Evolutionary conservation across 192 early-diverging fungal species (phyloP), one percentile per base, ranked within the genome.

Genomic region (Coemansia sp.): DNA sequence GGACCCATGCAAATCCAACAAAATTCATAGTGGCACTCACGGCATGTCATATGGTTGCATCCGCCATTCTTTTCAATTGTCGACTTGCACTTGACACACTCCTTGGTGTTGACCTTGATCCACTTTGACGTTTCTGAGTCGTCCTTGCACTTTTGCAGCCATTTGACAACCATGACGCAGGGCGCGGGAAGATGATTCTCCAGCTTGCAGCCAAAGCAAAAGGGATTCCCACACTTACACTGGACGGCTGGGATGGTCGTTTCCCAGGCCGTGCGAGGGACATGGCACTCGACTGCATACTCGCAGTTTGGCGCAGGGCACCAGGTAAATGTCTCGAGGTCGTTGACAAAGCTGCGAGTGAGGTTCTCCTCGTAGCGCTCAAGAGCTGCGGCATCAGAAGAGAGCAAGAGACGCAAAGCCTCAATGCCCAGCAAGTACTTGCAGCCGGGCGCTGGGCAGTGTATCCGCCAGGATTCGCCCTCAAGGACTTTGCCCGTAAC

Each of bases 1-100:
- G 95, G 94, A 15, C 96, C 97, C 88, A 91, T 87, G 80, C 98
- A 99, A 45, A 99, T 93, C 98, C 98, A 99, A 80, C 98, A 99
- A 76, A 98, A 99, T 85, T 99, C 95, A 78, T 97, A 87, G 74
- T 90, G 89, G 79, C 98, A 99, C 80, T 97, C 95, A 65, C 92
- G 89, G 84, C 98, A 99, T 1, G 94, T 97, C 98, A 99, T 99
- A 72, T 99, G 98, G 80, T 98, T 99, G 85, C 98, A 99, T 9
- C 98, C 98, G 56, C 98, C 98, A 76, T 99, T 99, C 86, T 99
- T 99, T 78, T 99, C 98, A 68, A 99, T 98, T 0, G 92, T 96
- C 9, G 94, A 88, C 64, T 88, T 85, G 83, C 98, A 99, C 78
- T 95, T 94, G 41, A 91, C 78, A 79, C 98, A 99, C 73, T 98